Conservation (phyloP, 148 eudicot species). For the Camellia japonica region DNA sequence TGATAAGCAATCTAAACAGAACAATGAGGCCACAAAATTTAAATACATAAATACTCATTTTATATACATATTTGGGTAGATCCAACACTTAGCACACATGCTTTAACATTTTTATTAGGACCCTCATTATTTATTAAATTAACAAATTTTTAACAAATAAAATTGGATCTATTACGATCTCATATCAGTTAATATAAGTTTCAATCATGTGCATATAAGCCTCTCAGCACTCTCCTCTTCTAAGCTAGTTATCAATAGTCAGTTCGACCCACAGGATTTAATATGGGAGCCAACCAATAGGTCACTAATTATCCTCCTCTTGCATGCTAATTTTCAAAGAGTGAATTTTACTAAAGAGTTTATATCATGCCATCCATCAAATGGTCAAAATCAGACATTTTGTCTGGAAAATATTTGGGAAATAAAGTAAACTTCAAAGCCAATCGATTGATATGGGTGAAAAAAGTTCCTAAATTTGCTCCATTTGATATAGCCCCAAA, state of each 20-base stretch:
- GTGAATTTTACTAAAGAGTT: too few relatives aligned
- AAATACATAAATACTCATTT: background rate
- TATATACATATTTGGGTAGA: too few relatives aligned
- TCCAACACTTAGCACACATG: background rate
- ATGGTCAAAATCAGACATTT: too few relatives aligned
- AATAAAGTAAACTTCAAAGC: background rate
- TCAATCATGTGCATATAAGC: background rate
- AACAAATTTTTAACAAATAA: too few relatives aligned
- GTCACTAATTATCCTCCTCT: too few relatives aligned
- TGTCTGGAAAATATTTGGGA: background rate
- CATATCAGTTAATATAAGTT: background rate
- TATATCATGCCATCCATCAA: too few relatives aligned
- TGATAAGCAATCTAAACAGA: background rate
- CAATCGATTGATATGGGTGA: background rate
- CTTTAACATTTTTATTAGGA: background rate
- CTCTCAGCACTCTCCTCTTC: too few relatives aligned
- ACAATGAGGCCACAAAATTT: background rate
- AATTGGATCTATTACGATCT: background rate
- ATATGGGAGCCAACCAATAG: background rate
- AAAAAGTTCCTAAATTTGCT: background rate
- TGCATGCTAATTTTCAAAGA: background rate
- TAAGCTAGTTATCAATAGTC: too few relatives aligned
- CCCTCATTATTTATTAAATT: too few relatives aligned
- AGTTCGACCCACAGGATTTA: too few relatives aligned
- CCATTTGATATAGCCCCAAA: background rate